A percentile compares a stretch with the other conserved stretches of the same genome.
Conservation (phyloP, 1,139 yeast genomes). For the Debaryomyces sp. region DNA sequence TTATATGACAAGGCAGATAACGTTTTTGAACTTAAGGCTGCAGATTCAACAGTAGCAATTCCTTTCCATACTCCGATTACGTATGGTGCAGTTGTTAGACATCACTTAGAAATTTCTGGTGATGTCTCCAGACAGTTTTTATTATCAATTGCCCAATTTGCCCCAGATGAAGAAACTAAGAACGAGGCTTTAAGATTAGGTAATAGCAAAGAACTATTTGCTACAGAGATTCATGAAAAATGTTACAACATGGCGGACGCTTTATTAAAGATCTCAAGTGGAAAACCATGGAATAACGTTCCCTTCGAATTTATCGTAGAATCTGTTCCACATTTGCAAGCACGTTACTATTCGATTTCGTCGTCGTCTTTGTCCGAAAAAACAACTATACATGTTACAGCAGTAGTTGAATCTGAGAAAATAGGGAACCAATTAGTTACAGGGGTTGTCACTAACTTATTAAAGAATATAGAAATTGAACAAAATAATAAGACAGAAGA, state of each 20-base stretch:
- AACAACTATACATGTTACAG: slow-evolving; percentile 77
- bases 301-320: slow-evolving; percentile 89
- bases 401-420: slow-evolving; percentile 81
- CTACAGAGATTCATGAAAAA: slow-evolving; percentile 59
- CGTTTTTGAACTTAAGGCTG: slow-evolving; percentile 66
- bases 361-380: slow-evolving; percentile 85
- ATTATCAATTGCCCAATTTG: slow-evolving; percentile 76
- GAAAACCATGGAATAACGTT: slow-evolving; percentile 67
- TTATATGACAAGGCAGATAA: slow-evolving; percentile 53
- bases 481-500: slow-evolving; percentile 52
- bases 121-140: slow-evolving; percentile 90
- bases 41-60: slow-evolving; percentile 69
- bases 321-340: slow-evolving; percentile 78
- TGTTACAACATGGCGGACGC: slow-evolving; percentile 79
- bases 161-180: slow-evolving; percentile 69
- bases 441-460: slow-evolving; percentile 91
- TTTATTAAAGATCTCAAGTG: slow-evolving; percentile 61
- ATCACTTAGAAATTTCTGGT: slow-evolving; percentile 90
- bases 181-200: slow-evolving; percentile 57
- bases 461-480: slow-evolving; percentile 69
- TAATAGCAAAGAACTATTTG: slow-evolving; percentile 69
- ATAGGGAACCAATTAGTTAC: slow-evolving; percentile 53
- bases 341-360: slow-evolving; percentile 95
- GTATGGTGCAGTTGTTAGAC: slow-evolving; percentile 81
- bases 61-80: slow-evolving; percentile 95